These are phyloP conservation scores for Ammopiptanthus mongolicus DNA, from an alignment of 306 rosid genomes.

Conservation along the genomic window DNA sequence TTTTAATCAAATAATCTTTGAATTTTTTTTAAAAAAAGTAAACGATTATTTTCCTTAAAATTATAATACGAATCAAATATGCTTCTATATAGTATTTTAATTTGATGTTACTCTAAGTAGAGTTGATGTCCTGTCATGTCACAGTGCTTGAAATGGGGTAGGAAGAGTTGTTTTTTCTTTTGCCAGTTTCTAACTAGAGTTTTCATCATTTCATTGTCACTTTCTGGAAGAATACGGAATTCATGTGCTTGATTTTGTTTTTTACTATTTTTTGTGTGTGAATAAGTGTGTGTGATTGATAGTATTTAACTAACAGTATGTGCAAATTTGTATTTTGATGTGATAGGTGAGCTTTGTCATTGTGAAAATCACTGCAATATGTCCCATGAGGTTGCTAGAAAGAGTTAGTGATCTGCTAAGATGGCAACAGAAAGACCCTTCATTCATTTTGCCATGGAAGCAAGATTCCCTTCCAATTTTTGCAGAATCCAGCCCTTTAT, in stretches of 20 bases:
- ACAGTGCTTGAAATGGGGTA: not conserved
- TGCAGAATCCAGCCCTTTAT: constrained; percentile 61
- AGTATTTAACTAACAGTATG: not conserved
- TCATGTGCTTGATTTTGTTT: not conserved
- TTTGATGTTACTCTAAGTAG: too few relatives aligned
- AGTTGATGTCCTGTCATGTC: not conserved
- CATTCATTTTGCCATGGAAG: constrained; percentile 75
- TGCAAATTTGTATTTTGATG: not conserved
- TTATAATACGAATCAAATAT: too few relatives aligned
- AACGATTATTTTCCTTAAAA: too few relatives aligned
- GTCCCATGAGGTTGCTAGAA: constrained; percentile 63
- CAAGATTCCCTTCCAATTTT: constrained; percentile 59
- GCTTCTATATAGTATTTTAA: not conserved
- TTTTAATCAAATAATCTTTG: too few relatives aligned
- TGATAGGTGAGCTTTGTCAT: constrained; percentile 57
- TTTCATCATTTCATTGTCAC: not conserved
- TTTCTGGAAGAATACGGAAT: not conserved
- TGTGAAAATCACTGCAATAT: constrained; percentile 79
- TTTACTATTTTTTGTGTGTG: not conserved
- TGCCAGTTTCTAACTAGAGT: not conserved
- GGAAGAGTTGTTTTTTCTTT: not conserved
- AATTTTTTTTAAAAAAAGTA: too few relatives aligned
- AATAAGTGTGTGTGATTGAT: not conserved
- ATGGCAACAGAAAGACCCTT: constrained; percentile 78
- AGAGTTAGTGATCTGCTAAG: constrained; percentile 70